Evolutionary conservation across 139 green algal species (phyloP).

Genomic region (Chlamydomonas sp.): DNA sequence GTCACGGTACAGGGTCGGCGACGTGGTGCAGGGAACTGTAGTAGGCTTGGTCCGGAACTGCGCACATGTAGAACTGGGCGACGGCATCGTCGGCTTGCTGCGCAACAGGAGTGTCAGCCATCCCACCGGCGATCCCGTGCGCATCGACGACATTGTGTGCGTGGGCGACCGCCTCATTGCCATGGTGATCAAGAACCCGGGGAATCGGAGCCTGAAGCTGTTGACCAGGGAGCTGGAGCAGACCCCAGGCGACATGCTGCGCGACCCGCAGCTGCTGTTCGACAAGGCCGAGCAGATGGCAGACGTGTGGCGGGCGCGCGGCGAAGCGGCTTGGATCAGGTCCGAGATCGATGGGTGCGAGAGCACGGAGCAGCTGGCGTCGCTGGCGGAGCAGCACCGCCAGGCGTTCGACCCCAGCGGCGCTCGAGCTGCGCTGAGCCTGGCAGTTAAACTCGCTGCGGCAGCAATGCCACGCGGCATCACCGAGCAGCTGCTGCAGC

Average conservation of each 20-base stretch:
- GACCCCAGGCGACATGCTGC: background rate
- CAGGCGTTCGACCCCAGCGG: too few species aligned
- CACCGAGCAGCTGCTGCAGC: too few species aligned
- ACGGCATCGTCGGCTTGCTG: conserved; percentile 81
- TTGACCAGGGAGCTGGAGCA: background rate
- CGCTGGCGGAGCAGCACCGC: too few species aligned
- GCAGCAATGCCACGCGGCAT: too few species aligned
- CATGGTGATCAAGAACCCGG: background rate
- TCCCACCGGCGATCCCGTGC: conserved; percentile 79
- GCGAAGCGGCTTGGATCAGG: too few species aligned
- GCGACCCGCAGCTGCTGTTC: background rate
- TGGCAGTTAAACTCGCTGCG: too few species aligned
- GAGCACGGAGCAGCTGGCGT: too few species aligned
- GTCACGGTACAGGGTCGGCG: conserved; percentile 43
- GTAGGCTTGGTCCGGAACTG: conserved; percentile 88
- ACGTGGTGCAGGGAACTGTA: conserved; percentile 89
- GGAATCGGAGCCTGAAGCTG: background rate
- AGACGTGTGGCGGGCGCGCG: too few species aligned
- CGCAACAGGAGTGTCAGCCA: conserved; percentile 96
- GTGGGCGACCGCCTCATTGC: conserved; percentile 91
- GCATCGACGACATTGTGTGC: conserved; percentile 57
- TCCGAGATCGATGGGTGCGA: too few species aligned
- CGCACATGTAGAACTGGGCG: conserved; percentile 90
- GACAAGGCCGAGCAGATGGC: background rate
- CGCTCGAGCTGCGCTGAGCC: too few species aligned